Evolutionary conservation across 2,329 filamentous ascomycete species (phyloP).

Genomic region (Stemphylium vesicarium): DNA sequence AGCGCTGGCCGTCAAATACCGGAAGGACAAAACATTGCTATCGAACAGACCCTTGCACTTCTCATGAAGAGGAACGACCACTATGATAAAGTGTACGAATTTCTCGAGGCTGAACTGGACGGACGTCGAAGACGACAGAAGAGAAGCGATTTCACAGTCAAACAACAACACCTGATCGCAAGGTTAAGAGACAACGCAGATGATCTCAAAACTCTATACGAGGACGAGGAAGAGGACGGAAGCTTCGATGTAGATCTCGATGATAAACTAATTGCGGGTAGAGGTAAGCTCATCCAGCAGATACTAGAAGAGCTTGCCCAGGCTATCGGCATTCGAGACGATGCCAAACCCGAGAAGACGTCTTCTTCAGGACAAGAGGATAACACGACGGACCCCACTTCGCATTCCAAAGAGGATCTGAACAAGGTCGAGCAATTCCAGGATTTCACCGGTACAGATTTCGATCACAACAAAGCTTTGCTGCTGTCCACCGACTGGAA

Average conservation of each 20-base stretch:
- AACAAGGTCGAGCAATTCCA: neutral
- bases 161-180: neutral
- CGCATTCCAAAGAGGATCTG: neutral
- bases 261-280: neutral
- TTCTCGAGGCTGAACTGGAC: neutral
- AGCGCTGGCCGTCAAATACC: neutral
- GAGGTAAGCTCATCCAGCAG: neutral
- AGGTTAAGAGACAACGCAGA: neutral
- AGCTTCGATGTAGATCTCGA: neutral
- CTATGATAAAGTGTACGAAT: neutral
- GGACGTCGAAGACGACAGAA: neutral
- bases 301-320: constrained; percentile 6
- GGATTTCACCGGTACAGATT: neutral
- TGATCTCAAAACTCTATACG: neutral
- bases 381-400: no score
- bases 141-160: neutral
- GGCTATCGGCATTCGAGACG: neutral
- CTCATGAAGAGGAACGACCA: neutral
- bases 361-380: neutral
- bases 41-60: constrained; percentile 1
- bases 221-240: neutral
- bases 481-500: neutral
- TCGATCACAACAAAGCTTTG: neutral
- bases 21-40: constrained; percentile 6
- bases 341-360: neutral